phyloP scores from a whole-genome alignment of 1,139 yeast genomes.

The Zygosaccharomyces sapae region DNA sequence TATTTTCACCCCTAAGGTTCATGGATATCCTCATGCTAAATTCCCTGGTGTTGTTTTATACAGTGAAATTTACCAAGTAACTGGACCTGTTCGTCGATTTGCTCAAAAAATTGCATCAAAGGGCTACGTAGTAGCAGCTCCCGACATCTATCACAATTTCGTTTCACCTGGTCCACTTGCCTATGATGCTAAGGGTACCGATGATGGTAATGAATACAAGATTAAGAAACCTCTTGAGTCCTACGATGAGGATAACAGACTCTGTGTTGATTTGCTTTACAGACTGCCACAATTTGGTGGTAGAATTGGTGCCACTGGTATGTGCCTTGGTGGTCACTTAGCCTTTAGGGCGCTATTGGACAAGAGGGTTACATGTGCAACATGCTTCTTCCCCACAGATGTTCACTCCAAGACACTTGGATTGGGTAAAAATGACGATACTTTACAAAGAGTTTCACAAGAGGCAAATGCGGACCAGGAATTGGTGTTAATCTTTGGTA shows the following conservation, averaged over 20 bases:
- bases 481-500: conserved; percentile 66
- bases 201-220: conserved; percentile 66
- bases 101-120: conserved; percentile 77
- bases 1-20: conserved; percentile 63
- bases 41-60: conserved; percentile 79
- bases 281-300: conserved; percentile 65
- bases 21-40: conserved; percentile 67
- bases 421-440: conserved; percentile 57
- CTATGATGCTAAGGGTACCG: conserved; percentile 72
- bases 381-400: conserved; percentile 78
- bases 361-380: conserved; percentile 59
- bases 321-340: conserved; percentile 84
- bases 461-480: conserved; percentile 51
- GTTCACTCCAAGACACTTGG: conserved; percentile 67
- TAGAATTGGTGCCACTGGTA: conserved; percentile 71
- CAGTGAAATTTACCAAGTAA: conserved; percentile 78
- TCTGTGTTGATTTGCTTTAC: conserved; percentile 60
- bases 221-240: conserved; percentile 62
- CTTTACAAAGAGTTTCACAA: conserved; percentile 49
- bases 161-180: conserved; percentile 59
- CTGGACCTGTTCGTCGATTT: conserved; percentile 68
- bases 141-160: conserved; percentile 75
- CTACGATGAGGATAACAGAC: conserved; percentile 68
- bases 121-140: conserved; percentile 74
- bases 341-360: conserved; percentile 73